A percentile compares a stretch with the other conserved stretches of the same genome.
Evolutionary conservation across 1,284 basidiomycete genomes (phyloP).

Genomic region (Tranzscheliella williamsii): DNA sequence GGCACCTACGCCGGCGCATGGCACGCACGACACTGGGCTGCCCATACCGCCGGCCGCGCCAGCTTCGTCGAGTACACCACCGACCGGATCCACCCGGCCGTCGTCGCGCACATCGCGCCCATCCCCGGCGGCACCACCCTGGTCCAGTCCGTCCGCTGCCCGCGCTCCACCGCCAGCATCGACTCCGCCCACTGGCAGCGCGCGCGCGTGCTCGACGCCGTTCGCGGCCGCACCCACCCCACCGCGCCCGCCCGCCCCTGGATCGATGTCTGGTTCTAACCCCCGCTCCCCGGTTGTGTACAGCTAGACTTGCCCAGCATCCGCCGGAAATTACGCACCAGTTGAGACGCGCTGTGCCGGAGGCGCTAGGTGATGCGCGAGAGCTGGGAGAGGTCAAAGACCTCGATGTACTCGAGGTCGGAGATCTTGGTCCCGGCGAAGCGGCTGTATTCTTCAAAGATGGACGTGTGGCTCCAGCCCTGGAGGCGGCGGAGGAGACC

Average conservation of each 20-base stretch:
- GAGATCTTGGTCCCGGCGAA: constrained; percentile 55
- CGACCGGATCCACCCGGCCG: constrained; percentile 6
- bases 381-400: constrained; percentile 40
- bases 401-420: constrained; percentile 56
- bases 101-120: constrained; percentile 6
- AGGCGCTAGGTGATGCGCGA: background rate
- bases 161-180: constrained; percentile 6
- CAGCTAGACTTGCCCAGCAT: too few relatives aligned
- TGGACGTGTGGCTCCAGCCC: constrained; percentile 57
- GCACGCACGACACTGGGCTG: constrained; percentile 7
- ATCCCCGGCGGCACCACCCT: background rate
- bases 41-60: background rate
- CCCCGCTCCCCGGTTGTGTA: too few relatives aligned
- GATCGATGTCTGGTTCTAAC: constrained; percentile 37
- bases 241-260: background rate
- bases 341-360: too few relatives aligned
- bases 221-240: constrained; percentile 9
- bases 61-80: constrained; percentile 9
- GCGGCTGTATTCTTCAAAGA: constrained; percentile 58
- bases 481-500: constrained; percentile 54
- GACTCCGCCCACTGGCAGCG: constrained; percentile 27
- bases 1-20: constrained; percentile 5
- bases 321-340: too few relatives aligned
- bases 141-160: constrained; percentile 13
- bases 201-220: constrained; percentile 21